These are phyloP conservation scores for Kluyveromyces aestuarii DNA, from an alignment of 805 yeast genomes.

Conservation along the genomic window DNA sequence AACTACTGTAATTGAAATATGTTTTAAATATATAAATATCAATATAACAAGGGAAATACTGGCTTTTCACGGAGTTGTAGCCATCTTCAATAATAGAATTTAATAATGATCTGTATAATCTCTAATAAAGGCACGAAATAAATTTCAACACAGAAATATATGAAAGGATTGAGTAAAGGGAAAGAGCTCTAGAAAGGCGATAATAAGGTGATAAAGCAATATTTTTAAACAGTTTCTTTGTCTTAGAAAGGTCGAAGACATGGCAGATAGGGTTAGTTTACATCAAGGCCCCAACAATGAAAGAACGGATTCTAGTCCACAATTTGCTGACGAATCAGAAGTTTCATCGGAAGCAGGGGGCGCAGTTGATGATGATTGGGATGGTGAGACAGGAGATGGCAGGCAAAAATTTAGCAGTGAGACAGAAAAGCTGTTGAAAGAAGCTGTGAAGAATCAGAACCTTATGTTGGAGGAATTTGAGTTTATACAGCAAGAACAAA, in stretches of 20 bases:
- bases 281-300: neutral
- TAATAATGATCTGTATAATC: too few relatives aligned
- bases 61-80: too few relatives aligned
- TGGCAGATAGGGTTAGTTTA: neutral
- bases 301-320: neutral
- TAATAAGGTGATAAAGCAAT: too few relatives aligned
- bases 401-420: slow-evolving; percentile 7
- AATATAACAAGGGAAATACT: neutral
- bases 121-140: too few relatives aligned
- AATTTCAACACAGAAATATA: too few relatives aligned
- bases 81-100: too few relatives aligned
- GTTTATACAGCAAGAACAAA: slow-evolving; percentile 3
- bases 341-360: neutral
- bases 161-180: too few relatives aligned
- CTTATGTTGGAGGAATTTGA: slow-evolving; percentile 14
- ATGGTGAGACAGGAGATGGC: neutral
- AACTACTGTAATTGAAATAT: neutral
- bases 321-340: neutral
- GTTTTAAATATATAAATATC: neutral
- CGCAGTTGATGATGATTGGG: neutral
- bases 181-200: too few relatives aligned
- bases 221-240: too few relatives aligned
- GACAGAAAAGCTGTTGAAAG: slow-evolving; percentile 25
- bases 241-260: neutral
- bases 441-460: slow-evolving; percentile 24